These are phyloP conservation scores for Calonectria pteridis DNA, from an alignment of 2,329 filamentous ascomycete genomes.

Conservation along the genomic window DNA sequence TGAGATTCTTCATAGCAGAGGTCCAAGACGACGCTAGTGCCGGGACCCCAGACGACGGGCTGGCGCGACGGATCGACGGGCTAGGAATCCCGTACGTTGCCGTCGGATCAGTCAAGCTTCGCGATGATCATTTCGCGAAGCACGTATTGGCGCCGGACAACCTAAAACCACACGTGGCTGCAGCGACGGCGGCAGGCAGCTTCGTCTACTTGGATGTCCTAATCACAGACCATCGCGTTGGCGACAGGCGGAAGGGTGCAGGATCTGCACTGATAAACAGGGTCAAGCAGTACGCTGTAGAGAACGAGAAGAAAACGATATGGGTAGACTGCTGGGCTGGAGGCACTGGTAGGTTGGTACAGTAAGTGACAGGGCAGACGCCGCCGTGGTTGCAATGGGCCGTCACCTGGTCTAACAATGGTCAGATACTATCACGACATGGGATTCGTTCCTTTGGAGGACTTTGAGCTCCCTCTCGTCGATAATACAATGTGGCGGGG, in stretches of 20 bases:
- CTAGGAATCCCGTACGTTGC: constrained; percentile 29
- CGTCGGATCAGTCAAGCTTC: constrained; percentile 31
- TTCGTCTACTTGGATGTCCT: constrained; percentile 34
- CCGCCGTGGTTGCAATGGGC: neutral
- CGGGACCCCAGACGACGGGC: constrained; percentile 13
- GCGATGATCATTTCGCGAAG: constrained; percentile 19
- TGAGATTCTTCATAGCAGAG: constrained; percentile 47
- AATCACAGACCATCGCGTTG: constrained; percentile 29
- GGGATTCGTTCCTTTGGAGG: constrained; percentile 31
- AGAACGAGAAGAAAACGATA: constrained; percentile 32
- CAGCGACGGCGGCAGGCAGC: constrained; percentile 28
- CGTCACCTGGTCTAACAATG: constrained; percentile 22
- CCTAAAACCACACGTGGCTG: constrained; percentile 25
- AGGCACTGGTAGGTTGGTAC: constrained; percentile 38
- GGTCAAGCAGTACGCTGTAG: constrained; percentile 34
- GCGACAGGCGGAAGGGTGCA: constrained; percentile 29
- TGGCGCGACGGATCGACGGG: constrained; percentile 34
- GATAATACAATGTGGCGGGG: constrained; percentile 27
- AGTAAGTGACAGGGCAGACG: constrained; percentile 22
- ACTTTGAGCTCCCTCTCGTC: constrained; percentile 20
- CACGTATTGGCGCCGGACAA: constrained; percentile 28
- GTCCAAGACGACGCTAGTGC: constrained; percentile 24
- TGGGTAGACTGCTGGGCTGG: constrained; percentile 47
- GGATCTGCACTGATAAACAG: constrained; percentile 30
- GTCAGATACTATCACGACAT: constrained; percentile 37